Evolutionary conservation across 129 eudicot species (phyloP).

Genomic region (Dittrichia graveolens): DNA sequence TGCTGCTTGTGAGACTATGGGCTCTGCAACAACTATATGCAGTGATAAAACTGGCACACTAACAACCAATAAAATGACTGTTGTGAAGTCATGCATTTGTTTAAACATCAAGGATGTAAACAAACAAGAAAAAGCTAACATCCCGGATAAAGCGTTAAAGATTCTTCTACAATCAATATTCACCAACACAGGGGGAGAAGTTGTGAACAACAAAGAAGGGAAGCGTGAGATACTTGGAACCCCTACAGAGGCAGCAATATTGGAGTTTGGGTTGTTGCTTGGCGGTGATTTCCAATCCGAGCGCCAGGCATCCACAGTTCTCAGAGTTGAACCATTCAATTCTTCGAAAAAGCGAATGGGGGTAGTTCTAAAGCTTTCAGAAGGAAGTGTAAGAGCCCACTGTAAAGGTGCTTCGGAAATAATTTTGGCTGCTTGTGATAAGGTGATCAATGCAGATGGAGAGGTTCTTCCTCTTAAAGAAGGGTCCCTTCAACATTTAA

Average conservation of each 20-base stretch:
- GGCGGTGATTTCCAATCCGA: constrained; percentile 80
- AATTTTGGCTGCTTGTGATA: constrained; percentile 74
- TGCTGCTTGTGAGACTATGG: constrained; percentile 99
- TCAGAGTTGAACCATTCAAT: constrained; percentile 91
- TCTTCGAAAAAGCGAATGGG: constrained; percentile 93
- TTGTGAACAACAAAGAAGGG: constrained; percentile 69
- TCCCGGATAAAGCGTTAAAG: constrained; percentile 54
- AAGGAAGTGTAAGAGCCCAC: constrained; percentile 71
- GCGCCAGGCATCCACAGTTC: constrained; percentile 43
- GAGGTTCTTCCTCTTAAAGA: constrained; percentile 61
- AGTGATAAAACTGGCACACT: constrained; percentile 96
- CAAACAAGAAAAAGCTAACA: constrained; percentile 38
- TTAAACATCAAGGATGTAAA: constrained; percentile 58
- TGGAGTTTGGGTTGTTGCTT: constrained; percentile 72
- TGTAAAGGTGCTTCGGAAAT: constrained; percentile 93
- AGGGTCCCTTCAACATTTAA: constrained; percentile 44
- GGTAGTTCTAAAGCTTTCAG: constrained; percentile 75
- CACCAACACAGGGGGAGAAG: constrained; percentile 92
- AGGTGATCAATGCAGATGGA: constrained; percentile 63
- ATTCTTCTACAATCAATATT: constrained; percentile 73
- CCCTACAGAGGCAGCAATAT: constrained; percentile 84
- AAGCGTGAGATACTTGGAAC: constrained; percentile 78
- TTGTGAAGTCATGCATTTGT: constrained; percentile 88
- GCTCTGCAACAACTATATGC: constrained; percentile 94
- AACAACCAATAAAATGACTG: constrained; percentile 93